Percentiles rank a stretch among this genome's conserved stretches.
These are phyloP conservation scores for Dillenia suffruticosa DNA, from an alignment of 164 flowering plant genomes.

Conservation along the genomic window DNA sequence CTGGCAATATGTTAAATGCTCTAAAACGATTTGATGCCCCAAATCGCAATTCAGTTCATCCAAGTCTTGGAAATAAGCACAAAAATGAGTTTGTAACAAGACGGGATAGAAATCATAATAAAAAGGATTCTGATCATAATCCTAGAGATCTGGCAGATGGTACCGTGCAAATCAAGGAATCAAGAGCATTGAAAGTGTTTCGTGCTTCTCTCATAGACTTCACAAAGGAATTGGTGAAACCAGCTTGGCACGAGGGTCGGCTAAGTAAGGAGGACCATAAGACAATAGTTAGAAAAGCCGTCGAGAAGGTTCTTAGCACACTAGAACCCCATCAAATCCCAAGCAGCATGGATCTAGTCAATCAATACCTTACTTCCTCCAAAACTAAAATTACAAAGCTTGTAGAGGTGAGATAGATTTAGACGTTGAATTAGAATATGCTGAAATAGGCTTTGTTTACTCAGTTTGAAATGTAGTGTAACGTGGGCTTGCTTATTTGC, in stretches of 20 bases:
- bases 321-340: constrained; percentile 65
- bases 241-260: constrained; percentile 77
- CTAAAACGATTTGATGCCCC: constrained; percentile 4
- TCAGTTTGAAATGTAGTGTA: constrained; percentile 3
- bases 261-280: constrained; percentile 85
- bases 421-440: background rate
- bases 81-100: constrained; percentile 19
- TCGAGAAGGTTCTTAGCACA: constrained; percentile 75
- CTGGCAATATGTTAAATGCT: constrained; percentile 21
- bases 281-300: constrained; percentile 69
- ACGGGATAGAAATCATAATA: constrained; percentile 15
- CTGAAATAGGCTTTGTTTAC: background rate
- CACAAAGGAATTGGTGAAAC: constrained; percentile 76
- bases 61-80: constrained; percentile 19
- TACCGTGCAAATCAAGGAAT: constrained; percentile 27
- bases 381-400: constrained; percentile 73
- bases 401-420: constrained; percentile 56
- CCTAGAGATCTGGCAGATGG: constrained; percentile 8
- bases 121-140: constrained; percentile 19
- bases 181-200: constrained; percentile 48
- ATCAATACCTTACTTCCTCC: constrained; percentile 63
- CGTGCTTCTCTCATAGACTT: constrained; percentile 68
- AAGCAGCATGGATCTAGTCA: constrained; percentile 38
- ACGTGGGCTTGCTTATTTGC: constrained; percentile 4
- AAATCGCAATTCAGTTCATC: constrained; percentile 17